Evolutionary conservation across 129 eudicot genomes (phyloP).

Genomic region (Sambucus nigra): DNA sequence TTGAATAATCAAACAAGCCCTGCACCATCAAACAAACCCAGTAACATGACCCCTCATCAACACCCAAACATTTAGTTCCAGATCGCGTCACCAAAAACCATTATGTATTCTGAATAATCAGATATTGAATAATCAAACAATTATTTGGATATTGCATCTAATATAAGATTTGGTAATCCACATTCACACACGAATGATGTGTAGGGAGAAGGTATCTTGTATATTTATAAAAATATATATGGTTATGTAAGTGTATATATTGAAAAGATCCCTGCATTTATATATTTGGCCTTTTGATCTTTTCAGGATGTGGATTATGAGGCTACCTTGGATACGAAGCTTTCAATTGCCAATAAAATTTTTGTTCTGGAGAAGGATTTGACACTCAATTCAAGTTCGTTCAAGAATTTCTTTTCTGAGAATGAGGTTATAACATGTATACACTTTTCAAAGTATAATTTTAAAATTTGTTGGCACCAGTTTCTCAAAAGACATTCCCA

Average conservation of each 20-base stretch:
- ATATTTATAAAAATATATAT: not conserved
- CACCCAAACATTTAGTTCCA: too few relatives aligned
- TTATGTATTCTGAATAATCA: too few relatives aligned
- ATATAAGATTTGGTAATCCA: too few relatives aligned
- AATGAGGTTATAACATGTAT: conserved; percentile 44
- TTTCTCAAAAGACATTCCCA: not conserved
- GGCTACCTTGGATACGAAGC: conserved; percentile 77
- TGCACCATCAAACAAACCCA: too few relatives aligned
- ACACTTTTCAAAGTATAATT: conserved; percentile 2
- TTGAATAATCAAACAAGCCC: too few relatives aligned
- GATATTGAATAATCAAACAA: too few relatives aligned
- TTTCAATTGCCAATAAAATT: conserved; percentile 81
- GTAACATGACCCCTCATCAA: too few relatives aligned
- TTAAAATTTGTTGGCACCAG: not conserved
- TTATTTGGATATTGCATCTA: too few relatives aligned
- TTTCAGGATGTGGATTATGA: conserved; percentile 90
- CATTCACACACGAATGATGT: too few relatives aligned
- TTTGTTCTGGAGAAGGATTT: conserved; percentile 62
- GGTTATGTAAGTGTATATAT: not conserved
- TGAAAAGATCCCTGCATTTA: not conserved
- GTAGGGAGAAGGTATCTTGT: too few relatives aligned
- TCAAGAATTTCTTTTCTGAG: conserved; percentile 56
- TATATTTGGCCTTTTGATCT: not conserved
- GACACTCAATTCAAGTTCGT: conserved; percentile 49
- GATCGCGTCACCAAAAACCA: too few relatives aligned